phyloP scores from a whole-genome alignment of 345 rosid genomes.

The Zanthoxylum bungeanum region DNA sequence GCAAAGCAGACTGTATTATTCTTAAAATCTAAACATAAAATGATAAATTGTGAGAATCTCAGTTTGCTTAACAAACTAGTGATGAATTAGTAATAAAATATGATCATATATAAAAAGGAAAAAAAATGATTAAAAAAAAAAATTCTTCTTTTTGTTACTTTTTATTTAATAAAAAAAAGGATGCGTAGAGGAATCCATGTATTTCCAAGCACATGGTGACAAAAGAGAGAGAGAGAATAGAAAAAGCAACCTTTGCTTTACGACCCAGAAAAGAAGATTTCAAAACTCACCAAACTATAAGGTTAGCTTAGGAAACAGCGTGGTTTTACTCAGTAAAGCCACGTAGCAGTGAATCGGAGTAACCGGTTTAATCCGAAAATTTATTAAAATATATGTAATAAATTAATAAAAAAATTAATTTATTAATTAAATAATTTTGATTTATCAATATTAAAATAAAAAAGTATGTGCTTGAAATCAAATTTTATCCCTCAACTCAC shows the following conservation, averaged over 20 bases:
- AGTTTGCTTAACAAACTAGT: neutral
- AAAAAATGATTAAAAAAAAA: too few relatives aligned
- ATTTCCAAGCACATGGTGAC: slow-evolving; percentile 68
- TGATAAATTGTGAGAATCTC: slow-evolving; percentile 36
- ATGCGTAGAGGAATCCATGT: slow-evolving; percentile 54
- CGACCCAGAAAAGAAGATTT: slow-evolving; percentile 74
- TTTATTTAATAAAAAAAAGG: slow-evolving; percentile 13
- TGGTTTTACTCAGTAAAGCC: too few relatives aligned
- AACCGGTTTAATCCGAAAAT: too few relatives aligned
- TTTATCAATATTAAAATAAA: too few relatives aligned
- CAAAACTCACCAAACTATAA: slow-evolving; percentile 41
- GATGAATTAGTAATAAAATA: neutral
- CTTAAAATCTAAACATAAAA: slow-evolving; percentile 34
- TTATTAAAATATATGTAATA: too few relatives aligned
- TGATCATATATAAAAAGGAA: neutral
- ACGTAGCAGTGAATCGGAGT: too few relatives aligned
- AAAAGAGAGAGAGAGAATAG: slow-evolving; percentile 64
- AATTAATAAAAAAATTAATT: too few relatives aligned
- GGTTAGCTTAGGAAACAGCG: slow-evolving; percentile 54
- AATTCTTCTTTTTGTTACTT: neutral
- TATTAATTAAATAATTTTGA: too few relatives aligned
- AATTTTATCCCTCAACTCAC: slow-evolving; percentile 32
- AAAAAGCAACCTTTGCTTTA: slow-evolving; percentile 69
- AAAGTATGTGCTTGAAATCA: too few relatives aligned
- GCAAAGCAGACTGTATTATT: slow-evolving; percentile 34